A percentile compares a stretch with the other conserved stretches of the same genome.
These are phyloP conservation scores for Cladosporium sp. DNA, from an alignment of 2,329 filamentous ascomycete species.

Conservation along the genomic window DNA sequence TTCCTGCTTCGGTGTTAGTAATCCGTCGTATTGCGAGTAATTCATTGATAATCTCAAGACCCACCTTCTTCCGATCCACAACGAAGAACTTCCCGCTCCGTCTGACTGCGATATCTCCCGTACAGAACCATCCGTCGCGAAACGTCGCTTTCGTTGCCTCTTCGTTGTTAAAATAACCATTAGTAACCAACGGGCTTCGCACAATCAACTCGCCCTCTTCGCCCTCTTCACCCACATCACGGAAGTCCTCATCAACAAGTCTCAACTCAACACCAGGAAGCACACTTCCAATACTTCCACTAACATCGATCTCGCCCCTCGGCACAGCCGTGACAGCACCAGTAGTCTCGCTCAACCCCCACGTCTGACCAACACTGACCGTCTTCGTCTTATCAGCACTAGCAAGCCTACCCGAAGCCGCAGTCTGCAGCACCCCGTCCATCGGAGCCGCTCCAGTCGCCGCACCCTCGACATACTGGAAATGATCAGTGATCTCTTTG, in stretches of 20 bases:
- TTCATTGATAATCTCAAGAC: not conserved
- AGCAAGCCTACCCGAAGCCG: constrained; percentile 37
- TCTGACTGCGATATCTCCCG: constrained; percentile 79
- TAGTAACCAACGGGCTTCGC: constrained; percentile 76
- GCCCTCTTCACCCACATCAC: constrained; percentile 61
- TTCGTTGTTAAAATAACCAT: constrained; percentile 74
- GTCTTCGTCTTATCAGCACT: constrained; percentile 19
- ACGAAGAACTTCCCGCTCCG: constrained; percentile 85
- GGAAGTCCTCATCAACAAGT: constrained; percentile 45
- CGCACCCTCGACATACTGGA: constrained; percentile 37
- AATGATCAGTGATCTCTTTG: constrained; percentile 36
- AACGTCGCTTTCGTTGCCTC: constrained; percentile 70
- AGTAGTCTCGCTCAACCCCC: constrained; percentile 37
- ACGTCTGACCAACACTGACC: constrained; percentile 43
- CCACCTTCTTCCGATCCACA: constrained; percentile 65
- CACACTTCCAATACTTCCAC: constrained; percentile 36
- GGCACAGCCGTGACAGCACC: constrained; percentile 40
- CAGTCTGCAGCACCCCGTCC: constrained; percentile 40
- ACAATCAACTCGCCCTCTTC: constrained; percentile 64
- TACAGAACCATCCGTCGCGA: constrained; percentile 81
- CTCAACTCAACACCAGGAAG: constrained; percentile 43
- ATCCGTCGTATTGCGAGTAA: not conserved
- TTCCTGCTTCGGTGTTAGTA: constrained; percentile 53
- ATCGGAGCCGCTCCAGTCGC: constrained; percentile 43
- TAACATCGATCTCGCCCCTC: constrained; percentile 37